phyloP scores from a whole-genome alignment of 441 rosid genomes.

The Corymbia calophylla region DNA sequence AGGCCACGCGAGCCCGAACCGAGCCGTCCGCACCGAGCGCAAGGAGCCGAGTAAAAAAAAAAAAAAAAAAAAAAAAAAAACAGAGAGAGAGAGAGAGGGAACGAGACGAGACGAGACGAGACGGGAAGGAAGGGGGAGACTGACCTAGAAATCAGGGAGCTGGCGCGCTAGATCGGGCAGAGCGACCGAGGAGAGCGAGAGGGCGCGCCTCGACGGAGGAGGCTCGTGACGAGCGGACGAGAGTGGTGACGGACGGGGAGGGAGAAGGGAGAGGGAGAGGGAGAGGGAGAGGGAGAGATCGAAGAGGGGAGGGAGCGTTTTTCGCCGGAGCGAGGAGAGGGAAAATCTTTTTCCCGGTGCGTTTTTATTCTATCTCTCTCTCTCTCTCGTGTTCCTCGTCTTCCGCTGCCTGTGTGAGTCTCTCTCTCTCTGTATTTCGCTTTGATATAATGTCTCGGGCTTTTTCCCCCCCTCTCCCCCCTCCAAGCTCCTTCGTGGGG shows the following conservation, averaged over 20 bases:
- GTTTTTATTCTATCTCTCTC: not conserved
- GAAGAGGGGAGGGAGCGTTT: not conserved
- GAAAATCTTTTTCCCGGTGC: conserved; percentile 20
- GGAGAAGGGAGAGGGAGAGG: not conserved
- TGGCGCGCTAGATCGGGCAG: not conserved
- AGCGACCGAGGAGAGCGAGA: not conserved
- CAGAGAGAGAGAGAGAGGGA: no score
- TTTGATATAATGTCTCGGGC: conserved; percentile 5
- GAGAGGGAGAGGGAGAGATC: not conserved
- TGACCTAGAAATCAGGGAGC: not conserved
- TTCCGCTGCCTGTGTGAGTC: not conserved
- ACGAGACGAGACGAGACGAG: not conserved
- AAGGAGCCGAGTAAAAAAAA: not conserved
- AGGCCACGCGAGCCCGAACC: not conserved
- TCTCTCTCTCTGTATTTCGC: conserved; percentile 9
- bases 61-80: no score
- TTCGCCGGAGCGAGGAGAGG: not conserved
- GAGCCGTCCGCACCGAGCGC: conserved; percentile 1
- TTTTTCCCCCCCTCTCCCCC: conserved; percentile 12
- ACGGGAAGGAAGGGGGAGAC: not conserved
- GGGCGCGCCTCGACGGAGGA: not conserved
- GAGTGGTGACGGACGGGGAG: not conserved
- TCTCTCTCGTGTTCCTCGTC: not conserved
- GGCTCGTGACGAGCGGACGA: not conserved
- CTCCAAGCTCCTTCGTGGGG: not conserved